Evolutionary conservation across 768 basidiomycete genomes (phyloP).

Genomic region (Hirschioporus abietinus): DNA sequence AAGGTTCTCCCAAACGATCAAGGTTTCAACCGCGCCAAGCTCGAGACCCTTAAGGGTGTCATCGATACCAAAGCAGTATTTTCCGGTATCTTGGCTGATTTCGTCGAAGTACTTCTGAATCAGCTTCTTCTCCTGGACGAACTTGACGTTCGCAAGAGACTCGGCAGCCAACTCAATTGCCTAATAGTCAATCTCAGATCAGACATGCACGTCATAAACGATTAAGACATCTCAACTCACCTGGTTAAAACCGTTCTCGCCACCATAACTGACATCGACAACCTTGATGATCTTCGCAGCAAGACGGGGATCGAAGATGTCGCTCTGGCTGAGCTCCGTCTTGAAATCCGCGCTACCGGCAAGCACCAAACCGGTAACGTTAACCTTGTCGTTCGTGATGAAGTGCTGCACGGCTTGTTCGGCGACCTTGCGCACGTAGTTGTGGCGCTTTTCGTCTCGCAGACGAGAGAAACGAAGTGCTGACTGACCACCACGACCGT

Average conservation of each 20-base stretch:
- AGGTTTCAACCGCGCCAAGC: conserved; percentile 92
- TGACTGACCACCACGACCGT: conserved; percentile 99
- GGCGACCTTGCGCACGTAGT: conserved; percentile 98
- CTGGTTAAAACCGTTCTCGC: conserved; percentile 99
- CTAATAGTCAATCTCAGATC: conserved; percentile 32
- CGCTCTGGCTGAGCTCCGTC: conserved; percentile 92
- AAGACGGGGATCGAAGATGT: conserved; percentile 91
- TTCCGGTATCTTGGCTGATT: conserved; percentile 94
- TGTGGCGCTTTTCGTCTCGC: conserved; percentile 98
- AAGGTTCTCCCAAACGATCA: conserved; percentile 98
- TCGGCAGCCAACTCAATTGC: conserved; percentile 97
- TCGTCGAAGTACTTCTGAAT: conserved; percentile 99
- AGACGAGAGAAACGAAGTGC: conserved; percentile 99
- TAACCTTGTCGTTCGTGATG: conserved; percentile 97
- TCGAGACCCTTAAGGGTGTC: conserved; percentile 97
- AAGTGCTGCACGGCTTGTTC: conserved; percentile 97
- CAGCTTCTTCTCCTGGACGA: conserved; percentile 97
- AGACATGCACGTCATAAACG: not conserved
- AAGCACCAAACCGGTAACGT: conserved; percentile 91
- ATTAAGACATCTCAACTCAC: conserved; percentile 33
- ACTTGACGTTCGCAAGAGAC: conserved; percentile 96
- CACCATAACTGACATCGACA: conserved; percentile 97
- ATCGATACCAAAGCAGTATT: conserved; percentile 96
- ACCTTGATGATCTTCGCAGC: conserved; percentile 93
- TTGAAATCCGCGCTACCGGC: conserved; percentile 99